A percentile compares a stretch with the other conserved stretches of the same genome.
These are phyloP conservation scores for Botrytis byssoidea DNA, from an alignment of 2,329 filamentous ascomycete species.

Conservation along the genomic window DNA sequence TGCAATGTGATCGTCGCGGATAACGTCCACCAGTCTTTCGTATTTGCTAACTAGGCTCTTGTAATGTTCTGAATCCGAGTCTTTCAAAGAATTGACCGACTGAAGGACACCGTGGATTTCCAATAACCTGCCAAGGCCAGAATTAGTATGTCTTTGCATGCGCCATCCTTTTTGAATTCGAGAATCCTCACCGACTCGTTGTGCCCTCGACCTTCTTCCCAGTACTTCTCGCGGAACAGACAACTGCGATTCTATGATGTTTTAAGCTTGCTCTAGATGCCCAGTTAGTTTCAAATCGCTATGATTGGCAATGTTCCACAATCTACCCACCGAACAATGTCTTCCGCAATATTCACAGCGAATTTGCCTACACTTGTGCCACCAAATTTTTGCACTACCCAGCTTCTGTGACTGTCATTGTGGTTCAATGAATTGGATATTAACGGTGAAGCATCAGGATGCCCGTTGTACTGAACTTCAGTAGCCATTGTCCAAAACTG, in stretches of 20 bases:
- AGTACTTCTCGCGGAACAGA: conserved; percentile 92
- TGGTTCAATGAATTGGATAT: conserved; percentile 25
- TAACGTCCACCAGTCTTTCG: conserved; percentile 72
- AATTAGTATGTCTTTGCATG: conserved; percentile 1
- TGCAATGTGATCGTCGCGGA: conserved; percentile 76
- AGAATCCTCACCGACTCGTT: conserved; percentile 75
- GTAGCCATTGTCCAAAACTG: conserved; percentile 29
- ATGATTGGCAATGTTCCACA: conserved; percentile 14
- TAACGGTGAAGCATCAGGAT: conserved; percentile 23
- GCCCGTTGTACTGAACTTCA: conserved; percentile 25
- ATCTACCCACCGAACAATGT: conserved; percentile 61
- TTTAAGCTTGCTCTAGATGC: conserved; percentile 55
- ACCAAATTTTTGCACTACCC: conserved; percentile 94
- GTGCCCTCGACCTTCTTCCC: conserved; percentile 94
- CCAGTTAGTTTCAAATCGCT: conserved; percentile 19
- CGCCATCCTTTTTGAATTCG: not conserved
- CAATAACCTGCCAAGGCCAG: conserved; percentile 43
- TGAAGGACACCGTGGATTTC: conserved; percentile 59
- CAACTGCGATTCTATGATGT: conserved; percentile 77
- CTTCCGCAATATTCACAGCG: conserved; percentile 68
- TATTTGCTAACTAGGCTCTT: conserved; percentile 60
- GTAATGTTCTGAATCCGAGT: conserved; percentile 52
- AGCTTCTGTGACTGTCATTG: conserved; percentile 46
- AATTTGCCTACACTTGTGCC: conserved; percentile 97
- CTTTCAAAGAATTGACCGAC: conserved; percentile 52